phyloP scores from a whole-genome alignment of 805 yeast genomes.

The Saturnispora hagleri region DNA sequence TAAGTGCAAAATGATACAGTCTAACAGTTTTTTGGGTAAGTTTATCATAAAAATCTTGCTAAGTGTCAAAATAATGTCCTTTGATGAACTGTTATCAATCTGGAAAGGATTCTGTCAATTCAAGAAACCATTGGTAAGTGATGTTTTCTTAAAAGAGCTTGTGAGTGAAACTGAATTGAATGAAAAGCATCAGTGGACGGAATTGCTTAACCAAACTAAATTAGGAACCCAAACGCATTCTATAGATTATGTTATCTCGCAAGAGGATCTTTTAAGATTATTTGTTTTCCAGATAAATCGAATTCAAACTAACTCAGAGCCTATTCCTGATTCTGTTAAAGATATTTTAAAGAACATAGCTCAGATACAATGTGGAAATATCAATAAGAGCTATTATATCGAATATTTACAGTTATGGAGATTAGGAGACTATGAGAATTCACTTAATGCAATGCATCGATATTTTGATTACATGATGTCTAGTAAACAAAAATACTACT shows the following conservation, averaged over 20 bases:
- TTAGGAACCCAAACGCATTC: background rate
- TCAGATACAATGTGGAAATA: constrained; percentile 33
- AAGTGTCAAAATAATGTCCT: constrained; percentile 36
- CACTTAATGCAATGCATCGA: constrained; percentile 47
- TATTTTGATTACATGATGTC: constrained; percentile 73
- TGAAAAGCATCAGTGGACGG: constrained; percentile 10
- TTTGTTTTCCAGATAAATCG: constrained; percentile 45
- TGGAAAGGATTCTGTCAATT: constrained; percentile 35
- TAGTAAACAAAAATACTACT: constrained; percentile 49
- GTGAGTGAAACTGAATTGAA: background rate
- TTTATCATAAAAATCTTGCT: constrained; percentile 34
- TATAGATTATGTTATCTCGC: constrained; percentile 25
- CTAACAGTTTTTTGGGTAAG: constrained; percentile 36
- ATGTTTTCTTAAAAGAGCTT: background rate
- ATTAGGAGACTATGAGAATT: constrained; percentile 52
- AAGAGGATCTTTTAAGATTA: constrained; percentile 40
- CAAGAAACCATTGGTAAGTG: constrained; percentile 22
- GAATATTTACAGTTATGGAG: constrained; percentile 51
- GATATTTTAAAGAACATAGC: constrained; percentile 38
- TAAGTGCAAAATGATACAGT: constrained; percentile 24
- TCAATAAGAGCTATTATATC: constrained; percentile 46
- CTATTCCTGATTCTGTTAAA: constrained; percentile 37
- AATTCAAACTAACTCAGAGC: constrained; percentile 43
- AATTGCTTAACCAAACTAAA: background rate
- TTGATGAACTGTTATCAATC: constrained; percentile 35